Evolutionary conservation across 164 flowering plant species (phyloP).

Genomic region (Vitis amurensis): DNA sequence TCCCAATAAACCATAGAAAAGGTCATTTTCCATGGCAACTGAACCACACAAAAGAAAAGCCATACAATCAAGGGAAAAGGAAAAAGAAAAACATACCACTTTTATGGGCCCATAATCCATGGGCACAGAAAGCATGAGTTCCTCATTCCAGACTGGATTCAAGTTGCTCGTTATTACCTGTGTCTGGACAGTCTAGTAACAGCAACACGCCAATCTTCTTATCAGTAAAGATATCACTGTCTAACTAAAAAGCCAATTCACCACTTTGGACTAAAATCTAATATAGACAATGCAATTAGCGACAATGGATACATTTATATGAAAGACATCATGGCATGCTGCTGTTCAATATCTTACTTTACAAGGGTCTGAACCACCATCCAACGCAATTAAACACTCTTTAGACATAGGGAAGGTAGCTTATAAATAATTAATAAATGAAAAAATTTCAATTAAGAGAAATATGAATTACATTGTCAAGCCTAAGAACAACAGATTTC

Average conservation of each 20-base stretch:
- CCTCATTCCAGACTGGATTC: slow-evolving; percentile 95
- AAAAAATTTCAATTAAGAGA: no score
- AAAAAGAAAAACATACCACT: slow-evolving; percentile 52
- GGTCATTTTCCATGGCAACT: background rate
- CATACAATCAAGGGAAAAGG: background rate
- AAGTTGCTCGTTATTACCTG: slow-evolving; percentile 69
- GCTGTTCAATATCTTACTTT: no score
- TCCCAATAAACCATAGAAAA: background rate
- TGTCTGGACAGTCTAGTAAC: slow-evolving; percentile 69
- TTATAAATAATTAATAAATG: no score
- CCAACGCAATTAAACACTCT: no score
- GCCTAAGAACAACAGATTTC: no score
- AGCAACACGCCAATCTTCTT: slow-evolving; percentile 19
- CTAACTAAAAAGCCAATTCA: background rate
- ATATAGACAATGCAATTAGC: no score
- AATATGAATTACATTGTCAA: no score
- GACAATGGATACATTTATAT: no score
- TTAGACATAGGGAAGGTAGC: no score
- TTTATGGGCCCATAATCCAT: slow-evolving; percentile 67
- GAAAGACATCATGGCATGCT: no score
- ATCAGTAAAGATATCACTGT: slow-evolving; percentile 6
- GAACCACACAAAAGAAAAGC: background rate
- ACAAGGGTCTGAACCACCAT: no score
- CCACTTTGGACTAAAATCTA: background rate
- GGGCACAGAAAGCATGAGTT: slow-evolving; percentile 95